phyloP scores from a whole-genome alignment of 768 basidiomycete genomes.

The Panellus pusillus region DNA sequence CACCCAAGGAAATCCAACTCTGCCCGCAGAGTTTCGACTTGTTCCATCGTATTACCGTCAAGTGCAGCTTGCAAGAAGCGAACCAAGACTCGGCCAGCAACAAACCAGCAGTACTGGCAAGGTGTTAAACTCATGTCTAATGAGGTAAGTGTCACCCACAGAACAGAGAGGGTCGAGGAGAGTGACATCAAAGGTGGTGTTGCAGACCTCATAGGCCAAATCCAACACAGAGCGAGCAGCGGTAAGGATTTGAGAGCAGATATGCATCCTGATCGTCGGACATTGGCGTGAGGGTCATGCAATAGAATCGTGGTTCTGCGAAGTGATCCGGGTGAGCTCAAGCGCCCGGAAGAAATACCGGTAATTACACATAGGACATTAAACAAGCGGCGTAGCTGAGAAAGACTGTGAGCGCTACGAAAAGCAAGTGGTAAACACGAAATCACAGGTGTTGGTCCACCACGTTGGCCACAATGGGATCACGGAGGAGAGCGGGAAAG shows the following conservation, averaged over 20 bases:
- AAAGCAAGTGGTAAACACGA: constrained; percentile 24
- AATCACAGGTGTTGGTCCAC: constrained; percentile 61
- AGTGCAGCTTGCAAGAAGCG: constrained; percentile 66
- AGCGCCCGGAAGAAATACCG: not conserved
- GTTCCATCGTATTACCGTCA: constrained; percentile 54
- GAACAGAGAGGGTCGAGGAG: constrained; percentile 70
- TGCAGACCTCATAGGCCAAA: constrained; percentile 62
- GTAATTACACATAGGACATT: constrained; percentile 42
- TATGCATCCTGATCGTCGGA: constrained; percentile 56
- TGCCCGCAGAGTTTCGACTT: constrained; percentile 54
- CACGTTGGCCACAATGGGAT: constrained; percentile 54
- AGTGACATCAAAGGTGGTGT: constrained; percentile 72
- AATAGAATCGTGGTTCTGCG: constrained; percentile 65
- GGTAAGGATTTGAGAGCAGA: constrained; percentile 67
- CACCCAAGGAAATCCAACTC: constrained; percentile 74
- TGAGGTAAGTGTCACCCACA: constrained; percentile 38
- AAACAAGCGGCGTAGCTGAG: constrained; percentile 35
- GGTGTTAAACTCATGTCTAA: not conserved
- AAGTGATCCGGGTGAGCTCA: constrained; percentile 5
- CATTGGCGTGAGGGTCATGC: constrained; percentile 75
- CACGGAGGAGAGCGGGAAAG: constrained; percentile 55
- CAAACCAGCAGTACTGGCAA: constrained; percentile 66
- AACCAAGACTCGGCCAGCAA: constrained; percentile 62
- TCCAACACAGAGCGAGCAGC: constrained; percentile 69
- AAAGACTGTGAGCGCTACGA: not conserved